Conservation (phyloP, 768 basidiomycete genomes). For the Leccinum aurantiacum region DNA sequence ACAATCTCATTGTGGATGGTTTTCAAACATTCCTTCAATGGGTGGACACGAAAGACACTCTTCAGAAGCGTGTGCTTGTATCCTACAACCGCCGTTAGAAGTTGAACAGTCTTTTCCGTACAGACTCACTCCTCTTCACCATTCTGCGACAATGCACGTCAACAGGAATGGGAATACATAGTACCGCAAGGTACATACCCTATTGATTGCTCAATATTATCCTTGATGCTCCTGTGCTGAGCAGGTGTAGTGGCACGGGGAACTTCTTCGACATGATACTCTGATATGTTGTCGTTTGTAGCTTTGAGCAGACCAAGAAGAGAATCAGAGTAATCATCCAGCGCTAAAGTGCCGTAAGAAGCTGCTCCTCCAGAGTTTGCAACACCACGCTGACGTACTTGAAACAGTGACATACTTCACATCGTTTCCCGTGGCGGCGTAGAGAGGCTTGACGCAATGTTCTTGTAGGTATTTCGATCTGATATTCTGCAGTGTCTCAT, state of each 20-base stretch:
- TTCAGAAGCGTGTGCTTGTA: neutral
- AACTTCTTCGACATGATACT: neutral
- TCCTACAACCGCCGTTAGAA: neutral
- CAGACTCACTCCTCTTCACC: neutral
- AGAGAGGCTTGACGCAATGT: constrained; percentile 3
- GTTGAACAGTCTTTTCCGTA: neutral
- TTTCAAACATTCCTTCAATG: neutral
- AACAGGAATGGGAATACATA: neutral
- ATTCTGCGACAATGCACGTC: neutral
- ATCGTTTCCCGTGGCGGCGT: neutral
- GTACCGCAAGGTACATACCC: neutral
- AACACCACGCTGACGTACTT: constrained; percentile 1
- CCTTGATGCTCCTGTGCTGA: neutral
- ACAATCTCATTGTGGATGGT: neutral
- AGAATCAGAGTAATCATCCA: constrained; percentile 6
- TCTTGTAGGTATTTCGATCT: neutral
- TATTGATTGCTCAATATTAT: neutral
- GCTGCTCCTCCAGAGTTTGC: neutral
- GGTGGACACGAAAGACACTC: neutral
- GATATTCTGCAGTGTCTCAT: neutral
- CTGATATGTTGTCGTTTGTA: neutral
- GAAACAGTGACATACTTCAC: constrained; percentile 12
- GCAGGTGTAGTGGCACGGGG: neutral
- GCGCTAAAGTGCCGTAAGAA: constrained; percentile 4
- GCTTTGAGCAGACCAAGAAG: constrained; percentile 5